Base-by-base conservation (phyloP, 352 stramenopile genomes). In the Globisporangium heterothallicum region DNA sequence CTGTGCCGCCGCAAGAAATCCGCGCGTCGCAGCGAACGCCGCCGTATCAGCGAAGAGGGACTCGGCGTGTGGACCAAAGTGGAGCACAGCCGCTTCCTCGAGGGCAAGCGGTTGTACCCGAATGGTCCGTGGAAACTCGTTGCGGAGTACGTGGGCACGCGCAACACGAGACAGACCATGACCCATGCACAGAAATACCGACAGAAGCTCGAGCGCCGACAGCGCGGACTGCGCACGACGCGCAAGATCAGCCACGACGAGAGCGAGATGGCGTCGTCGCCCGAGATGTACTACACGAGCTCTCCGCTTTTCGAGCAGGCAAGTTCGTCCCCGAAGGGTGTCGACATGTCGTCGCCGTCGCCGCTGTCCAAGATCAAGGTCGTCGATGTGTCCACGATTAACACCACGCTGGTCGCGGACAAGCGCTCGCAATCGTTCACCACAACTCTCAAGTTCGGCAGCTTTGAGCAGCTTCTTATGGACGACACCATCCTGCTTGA, bases 81-180 rank as follows among this genome's bases (percentile, higher is more conserved):
- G 16, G 67, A 79, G 56, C 67, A 80, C 51, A 57, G 52, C 18
- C 70, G 70, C 38, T 79, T 79, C 67, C 64, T 79, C 19, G 64
- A 79, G 47, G 70, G 64, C 19, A 41, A 75, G 45, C 45, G 59
- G n/a, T 47, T 77, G 34, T 74, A 72, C 25, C 71, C 71, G n/a
- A 62, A 72, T n/a, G 68, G 71, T 0, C 71, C 71, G 16, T 82
- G 71, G 71, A 78, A 82, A 53, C 49, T 71, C 29, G 66, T 82
- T 42, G 68, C 71, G 16, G 64, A 62, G 35, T 63, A 64, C 51
- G 66, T 82, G 12, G 66, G 66, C 24, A 77, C 71, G 44, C 68
- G 71, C 53, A 78, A 58, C 46, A 72, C 65, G 45, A 62, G 68
- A 0, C 68, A 78, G 53, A 64, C 68, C 30, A 72, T 74, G 63